These are phyloP conservation scores for Colletotrichum magnum DNA, from an alignment of 2,329 filamentous ascomycete genomes.

Conservation along the genomic window DNA sequence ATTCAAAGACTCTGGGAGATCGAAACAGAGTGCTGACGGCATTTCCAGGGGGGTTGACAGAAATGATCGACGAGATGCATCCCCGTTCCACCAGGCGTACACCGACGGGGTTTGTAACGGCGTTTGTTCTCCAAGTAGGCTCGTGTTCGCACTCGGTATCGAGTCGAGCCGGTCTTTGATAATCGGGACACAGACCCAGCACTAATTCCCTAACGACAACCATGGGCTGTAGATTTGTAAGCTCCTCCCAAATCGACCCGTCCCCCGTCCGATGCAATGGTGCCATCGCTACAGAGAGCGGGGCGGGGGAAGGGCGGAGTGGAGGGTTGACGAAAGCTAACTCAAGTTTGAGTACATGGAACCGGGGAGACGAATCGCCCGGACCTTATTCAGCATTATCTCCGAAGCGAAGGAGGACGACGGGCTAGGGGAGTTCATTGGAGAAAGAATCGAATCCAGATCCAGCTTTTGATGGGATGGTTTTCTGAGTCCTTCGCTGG, in stretches of 20 bases:
- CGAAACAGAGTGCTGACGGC: too few relatives aligned
- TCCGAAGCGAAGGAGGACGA: neutral
- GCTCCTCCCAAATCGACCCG: neutral
- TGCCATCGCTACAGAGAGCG: slow-evolving; percentile 19
- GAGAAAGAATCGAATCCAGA: neutral
- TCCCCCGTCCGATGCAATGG: slow-evolving; percentile 31
- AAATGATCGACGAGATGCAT: too few relatives aligned
- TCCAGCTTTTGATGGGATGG: neutral
- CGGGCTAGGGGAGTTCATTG: slow-evolving; percentile 6
- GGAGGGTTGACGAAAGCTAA: too few relatives aligned
- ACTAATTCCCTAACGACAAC: too few relatives aligned
- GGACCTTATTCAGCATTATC: slow-evolving; percentile 4
- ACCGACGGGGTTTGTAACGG: too few relatives aligned
- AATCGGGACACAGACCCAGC: too few relatives aligned
- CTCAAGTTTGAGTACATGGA: neutral
- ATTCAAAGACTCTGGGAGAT: too few relatives aligned
- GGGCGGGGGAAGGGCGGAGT: neutral
- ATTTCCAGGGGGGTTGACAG: too few relatives aligned
- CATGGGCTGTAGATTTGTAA: slow-evolving; percentile 30
- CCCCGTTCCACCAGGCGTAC: too few relatives aligned
- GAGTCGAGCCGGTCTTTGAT: too few relatives aligned
- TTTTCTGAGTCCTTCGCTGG: slow-evolving; percentile 12
- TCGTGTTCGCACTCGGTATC: too few relatives aligned
- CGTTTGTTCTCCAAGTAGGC: too few relatives aligned
- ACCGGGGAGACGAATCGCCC: slow-evolving; percentile 15